Conservation (phyloP, 331 rosid species). For the Pyracantha coccinea region DNA sequence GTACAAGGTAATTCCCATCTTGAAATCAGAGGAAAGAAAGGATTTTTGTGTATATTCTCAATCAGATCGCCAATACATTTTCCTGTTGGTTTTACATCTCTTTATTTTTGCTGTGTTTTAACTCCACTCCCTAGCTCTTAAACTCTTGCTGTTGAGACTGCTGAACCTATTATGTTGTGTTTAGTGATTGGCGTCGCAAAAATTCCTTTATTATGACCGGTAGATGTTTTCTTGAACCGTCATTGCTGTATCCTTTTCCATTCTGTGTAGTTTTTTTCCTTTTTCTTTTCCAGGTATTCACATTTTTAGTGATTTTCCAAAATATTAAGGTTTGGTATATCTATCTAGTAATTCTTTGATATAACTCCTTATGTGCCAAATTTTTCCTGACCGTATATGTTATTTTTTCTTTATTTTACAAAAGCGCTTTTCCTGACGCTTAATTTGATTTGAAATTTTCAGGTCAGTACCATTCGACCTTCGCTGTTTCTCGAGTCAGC, state of each 20-base stretch:
- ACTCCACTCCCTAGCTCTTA: neutral
- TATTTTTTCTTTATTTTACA: too few relatives aligned
- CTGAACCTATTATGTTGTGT: neutral
- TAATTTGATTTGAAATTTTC: slow-evolving; percentile 24
- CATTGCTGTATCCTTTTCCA: neutral
- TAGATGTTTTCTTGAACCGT: neutral
- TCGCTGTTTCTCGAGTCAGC: slow-evolving; percentile 88
- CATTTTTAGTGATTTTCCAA: neutral
- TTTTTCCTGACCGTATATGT: neutral
- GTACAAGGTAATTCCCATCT: slow-evolving; percentile 50
- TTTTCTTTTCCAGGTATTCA: neutral
- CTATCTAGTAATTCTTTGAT: neutral
- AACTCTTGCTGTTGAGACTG: neutral
- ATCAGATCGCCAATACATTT: neutral
- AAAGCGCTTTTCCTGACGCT: too few relatives aligned
- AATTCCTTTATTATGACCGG: neutral
- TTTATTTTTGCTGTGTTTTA: neutral
- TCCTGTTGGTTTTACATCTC: neutral
- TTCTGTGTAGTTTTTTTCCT: too few relatives aligned
- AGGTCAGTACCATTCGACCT: slow-evolving; percentile 76
- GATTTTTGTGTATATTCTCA: neutral
- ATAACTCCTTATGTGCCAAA: neutral
- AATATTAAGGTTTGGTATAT: neutral
- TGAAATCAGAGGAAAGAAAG: neutral
- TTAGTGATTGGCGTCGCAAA: neutral